phyloP scores from a whole-genome alignment of 1,284 basidiomycete genomes.

The Thelephora terrestris region DNA sequence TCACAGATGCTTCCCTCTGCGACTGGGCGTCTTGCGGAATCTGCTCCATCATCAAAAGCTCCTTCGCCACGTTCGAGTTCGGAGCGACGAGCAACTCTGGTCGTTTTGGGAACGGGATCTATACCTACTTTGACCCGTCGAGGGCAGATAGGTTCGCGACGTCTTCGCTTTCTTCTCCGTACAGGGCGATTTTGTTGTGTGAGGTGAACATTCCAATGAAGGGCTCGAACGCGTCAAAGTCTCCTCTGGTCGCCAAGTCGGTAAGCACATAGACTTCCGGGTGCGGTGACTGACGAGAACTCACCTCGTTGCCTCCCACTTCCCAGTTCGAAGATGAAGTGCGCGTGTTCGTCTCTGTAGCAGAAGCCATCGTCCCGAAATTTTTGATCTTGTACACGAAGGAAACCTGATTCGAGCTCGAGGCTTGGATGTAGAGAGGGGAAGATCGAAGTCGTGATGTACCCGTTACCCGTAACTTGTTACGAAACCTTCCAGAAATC shows the following conservation, averaged over 20 bases:
- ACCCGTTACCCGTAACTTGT: too few species aligned
- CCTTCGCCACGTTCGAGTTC: slow-evolving; percentile 45
- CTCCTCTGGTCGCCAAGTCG: background rate
- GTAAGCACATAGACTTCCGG: slow-evolving; percentile 1
- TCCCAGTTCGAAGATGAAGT: slow-evolving; percentile 25
- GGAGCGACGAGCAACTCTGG: slow-evolving; percentile 38
- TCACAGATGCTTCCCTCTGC: slow-evolving; percentile 37
- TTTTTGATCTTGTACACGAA: slow-evolving; percentile 36
- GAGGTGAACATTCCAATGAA: slow-evolving; percentile 36
- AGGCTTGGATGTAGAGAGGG: too few species aligned
- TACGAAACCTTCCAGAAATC: too few species aligned
- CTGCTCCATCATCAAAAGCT: slow-evolving; percentile 44
- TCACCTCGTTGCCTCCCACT: background rate
- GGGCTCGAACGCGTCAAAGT: background rate
- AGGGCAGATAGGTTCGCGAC: slow-evolving; percentile 46
- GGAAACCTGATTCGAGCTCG: too few species aligned
- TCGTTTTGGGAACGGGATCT: slow-evolving; percentile 48
- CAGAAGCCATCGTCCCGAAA: slow-evolving; percentile 37
- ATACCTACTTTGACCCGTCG: slow-evolving; percentile 46
- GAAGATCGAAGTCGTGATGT: too few species aligned
- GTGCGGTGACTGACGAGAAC: background rate
- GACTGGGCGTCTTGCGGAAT: slow-evolving; percentile 51
- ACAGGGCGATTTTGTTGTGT: slow-evolving; percentile 50
- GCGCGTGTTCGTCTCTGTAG: slow-evolving; percentile 31
- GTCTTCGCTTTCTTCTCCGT: slow-evolving; percentile 51